Evolutionary conservation across 768 basidiomycete genomes (phyloP).

Genomic region (Psilocybe cyanescens): DNA sequence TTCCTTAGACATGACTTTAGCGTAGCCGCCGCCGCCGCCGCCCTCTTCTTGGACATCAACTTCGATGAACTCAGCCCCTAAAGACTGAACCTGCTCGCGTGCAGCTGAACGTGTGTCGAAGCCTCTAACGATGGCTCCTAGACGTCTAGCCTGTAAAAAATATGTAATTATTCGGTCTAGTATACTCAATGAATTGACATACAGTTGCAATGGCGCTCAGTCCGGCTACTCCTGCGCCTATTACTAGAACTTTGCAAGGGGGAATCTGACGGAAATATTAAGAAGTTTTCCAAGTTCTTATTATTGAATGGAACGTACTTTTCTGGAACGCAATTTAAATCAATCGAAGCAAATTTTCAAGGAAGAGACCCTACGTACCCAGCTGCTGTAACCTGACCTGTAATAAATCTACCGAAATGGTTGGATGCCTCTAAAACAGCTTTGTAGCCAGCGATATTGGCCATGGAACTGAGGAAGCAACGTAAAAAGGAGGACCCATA

Average conservation of each 20-base stretch:
- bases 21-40: conserved; percentile 82
- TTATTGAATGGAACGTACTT: conserved; percentile 26
- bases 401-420: conserved; percentile 86
- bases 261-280: conserved; percentile 57
- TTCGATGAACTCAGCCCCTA: conserved; percentile 91
- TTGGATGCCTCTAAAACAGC: conserved; percentile 91
- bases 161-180: background rate
- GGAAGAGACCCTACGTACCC: conserved; percentile 54
- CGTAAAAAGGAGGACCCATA: conserved; percentile 3
- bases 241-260: conserved; percentile 85
- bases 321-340: conserved; percentile 24
- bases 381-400: conserved; percentile 90
- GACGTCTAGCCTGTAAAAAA: conserved; percentile 63
- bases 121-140: conserved; percentile 87
- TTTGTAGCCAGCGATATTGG: conserved; percentile 94
- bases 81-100: conserved; percentile 87
- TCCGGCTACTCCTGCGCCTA: conserved; percentile 89
- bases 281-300: background rate
- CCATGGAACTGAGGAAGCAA: conserved; percentile 70
- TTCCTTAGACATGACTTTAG: conserved; percentile 89
- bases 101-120: conserved; percentile 88
- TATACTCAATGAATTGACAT: conserved; percentile 18
- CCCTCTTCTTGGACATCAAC: conserved; percentile 82
- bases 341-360: conserved; percentile 3
- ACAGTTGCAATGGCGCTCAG: conserved; percentile 88